phyloP scores from a whole-genome alignment of 345 rosid genomes.

The Eucalyptus sideroxylon region DNA sequence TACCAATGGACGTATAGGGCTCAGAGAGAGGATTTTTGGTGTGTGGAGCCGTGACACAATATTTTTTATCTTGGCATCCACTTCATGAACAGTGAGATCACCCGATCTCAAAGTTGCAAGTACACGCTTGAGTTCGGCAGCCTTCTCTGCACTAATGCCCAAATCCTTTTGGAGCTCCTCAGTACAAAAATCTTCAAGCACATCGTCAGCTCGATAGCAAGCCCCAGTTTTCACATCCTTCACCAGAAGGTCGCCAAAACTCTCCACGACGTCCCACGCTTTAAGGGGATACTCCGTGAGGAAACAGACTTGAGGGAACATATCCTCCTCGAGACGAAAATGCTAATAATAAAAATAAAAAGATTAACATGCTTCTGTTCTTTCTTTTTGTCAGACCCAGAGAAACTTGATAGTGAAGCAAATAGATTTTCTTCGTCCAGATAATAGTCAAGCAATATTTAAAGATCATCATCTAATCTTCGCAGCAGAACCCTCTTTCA shows the following conservation, averaged over 20 bases:
- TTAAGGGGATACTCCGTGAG: too few species aligned
- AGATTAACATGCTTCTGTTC: neutral
- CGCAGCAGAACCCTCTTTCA: neutral
- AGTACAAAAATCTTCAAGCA: constrained; percentile 76
- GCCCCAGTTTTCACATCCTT: constrained; percentile 79
- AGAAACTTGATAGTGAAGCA: neutral
- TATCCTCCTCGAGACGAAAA: constrained; percentile 83
- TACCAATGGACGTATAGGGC: constrained; percentile 84
- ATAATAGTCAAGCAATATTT: neutral
- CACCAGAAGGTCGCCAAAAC: constrained; percentile 89
- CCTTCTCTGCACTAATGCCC: constrained; percentile 51
- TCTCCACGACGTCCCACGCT: constrained; percentile 16
- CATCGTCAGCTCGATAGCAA: constrained; percentile 75
- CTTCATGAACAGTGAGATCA: constrained; percentile 38
- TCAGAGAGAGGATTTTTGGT: constrained; percentile 76
- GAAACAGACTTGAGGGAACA: constrained; percentile 7
- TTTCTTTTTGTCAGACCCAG: neutral
- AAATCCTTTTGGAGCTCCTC: constrained; percentile 74
- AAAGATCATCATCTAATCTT: neutral
- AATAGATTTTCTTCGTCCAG: neutral
- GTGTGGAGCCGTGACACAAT: constrained; percentile 72
- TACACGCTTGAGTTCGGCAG: constrained; percentile 65
- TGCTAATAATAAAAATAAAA: constrained; percentile 24
- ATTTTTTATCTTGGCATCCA: constrained; percentile 74
- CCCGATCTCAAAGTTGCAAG: constrained; percentile 46